Conservation (phyloP, 441 rosid genomes). For the Populus trichocarpa region DNA sequence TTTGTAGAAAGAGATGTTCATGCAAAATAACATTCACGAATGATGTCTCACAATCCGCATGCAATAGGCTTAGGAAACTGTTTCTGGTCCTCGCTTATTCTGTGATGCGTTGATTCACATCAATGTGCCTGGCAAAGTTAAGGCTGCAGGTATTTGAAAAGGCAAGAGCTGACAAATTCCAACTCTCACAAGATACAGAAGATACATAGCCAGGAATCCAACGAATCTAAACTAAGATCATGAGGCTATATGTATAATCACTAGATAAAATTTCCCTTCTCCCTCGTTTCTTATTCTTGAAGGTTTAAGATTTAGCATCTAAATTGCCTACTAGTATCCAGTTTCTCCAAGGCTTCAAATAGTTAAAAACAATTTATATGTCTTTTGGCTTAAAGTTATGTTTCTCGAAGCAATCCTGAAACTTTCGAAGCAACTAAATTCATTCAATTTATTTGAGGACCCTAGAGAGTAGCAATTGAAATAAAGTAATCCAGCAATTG, state of each 20-base stretch:
- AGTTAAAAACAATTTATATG: no score
- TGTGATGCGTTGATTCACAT: not conserved
- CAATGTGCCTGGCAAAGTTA: not conserved
- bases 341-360: no score
- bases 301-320: no score
- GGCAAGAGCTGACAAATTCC: not conserved
- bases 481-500: not conserved
- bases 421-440: not conserved
- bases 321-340: no score
- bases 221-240: not conserved
- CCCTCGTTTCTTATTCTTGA: not conserved
- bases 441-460: not conserved
- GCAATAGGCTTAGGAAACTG: not conserved
- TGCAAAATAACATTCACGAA: not conserved
- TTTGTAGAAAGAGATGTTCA: not conserved
- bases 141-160: not conserved
- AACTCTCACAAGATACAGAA: not conserved
- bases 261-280: not conserved
- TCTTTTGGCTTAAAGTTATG: not conserved
- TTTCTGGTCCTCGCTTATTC: not conserved
- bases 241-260: not conserved
- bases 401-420: not conserved
- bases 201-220: not conserved
- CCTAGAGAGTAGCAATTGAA: not conserved
- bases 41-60: not conserved